Percentiles rank a stretch among this genome's conserved stretches.
Evolutionary conservation across 305 asterid species (phyloP).

Genomic region (Fraxinus greggii): DNA sequence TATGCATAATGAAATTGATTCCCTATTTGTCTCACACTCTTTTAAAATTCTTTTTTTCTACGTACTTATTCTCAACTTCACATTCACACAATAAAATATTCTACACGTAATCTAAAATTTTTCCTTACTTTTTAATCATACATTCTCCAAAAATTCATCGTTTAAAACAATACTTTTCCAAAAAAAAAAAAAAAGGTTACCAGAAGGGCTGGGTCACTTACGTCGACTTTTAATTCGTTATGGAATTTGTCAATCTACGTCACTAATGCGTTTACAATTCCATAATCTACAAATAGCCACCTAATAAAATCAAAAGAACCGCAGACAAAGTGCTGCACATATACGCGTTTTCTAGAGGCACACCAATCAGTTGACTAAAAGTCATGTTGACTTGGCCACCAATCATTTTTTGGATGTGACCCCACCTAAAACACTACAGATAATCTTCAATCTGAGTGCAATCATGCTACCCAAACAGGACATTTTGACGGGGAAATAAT

Average conservation of each 20-base stretch:
- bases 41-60: too few relatives aligned
- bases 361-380: background rate
- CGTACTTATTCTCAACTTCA: too few relatives aligned
- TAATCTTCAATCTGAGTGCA: background rate
- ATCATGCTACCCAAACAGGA: too few relatives aligned
- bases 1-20: background rate
- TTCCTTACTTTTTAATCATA: too few relatives aligned
- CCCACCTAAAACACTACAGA: background rate
- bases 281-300: background rate
- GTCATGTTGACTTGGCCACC: background rate
- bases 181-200: too few relatives aligned
- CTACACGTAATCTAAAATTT: too few relatives aligned
- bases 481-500: too few relatives aligned
- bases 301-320: background rate
- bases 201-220: too few relatives aligned
- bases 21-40: too few relatives aligned
- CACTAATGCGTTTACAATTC: background rate
- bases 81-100: too few relatives aligned
- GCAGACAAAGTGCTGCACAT: background rate
- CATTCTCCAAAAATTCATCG: too few relatives aligned
- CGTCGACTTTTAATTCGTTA: background rate
- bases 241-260: background rate
- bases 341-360: background rate
- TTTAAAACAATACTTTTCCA: too few relatives aligned
- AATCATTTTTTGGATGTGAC: background rate